phyloP scores from a whole-genome alignment of 352 stramenopile species.

The Saprolegnia diclina region DNA sequence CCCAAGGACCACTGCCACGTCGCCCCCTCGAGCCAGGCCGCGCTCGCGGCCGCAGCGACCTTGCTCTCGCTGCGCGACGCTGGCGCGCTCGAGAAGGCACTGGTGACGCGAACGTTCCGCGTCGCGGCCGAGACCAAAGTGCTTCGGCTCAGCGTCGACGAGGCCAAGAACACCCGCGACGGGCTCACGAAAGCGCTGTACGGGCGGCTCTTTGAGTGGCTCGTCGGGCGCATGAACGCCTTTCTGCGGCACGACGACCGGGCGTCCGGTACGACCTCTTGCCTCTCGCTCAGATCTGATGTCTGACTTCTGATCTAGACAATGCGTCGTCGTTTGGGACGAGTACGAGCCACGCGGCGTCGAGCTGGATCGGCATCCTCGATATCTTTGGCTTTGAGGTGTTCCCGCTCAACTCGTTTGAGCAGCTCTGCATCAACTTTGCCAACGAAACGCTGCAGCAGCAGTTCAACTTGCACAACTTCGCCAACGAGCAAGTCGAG shows the following conservation, averaged over 20 bases:
- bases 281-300: neutral
- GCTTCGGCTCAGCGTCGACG: constrained; percentile 73
- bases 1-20: constrained; percentile 28
- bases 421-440: constrained; percentile 90
- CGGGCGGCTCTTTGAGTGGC: constrained; percentile 86
- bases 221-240: constrained; percentile 83
- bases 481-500: constrained; percentile 81
- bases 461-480: constrained; percentile 86
- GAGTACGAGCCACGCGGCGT: constrained; percentile 36
- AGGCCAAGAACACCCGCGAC: constrained; percentile 79
- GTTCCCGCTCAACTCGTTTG: constrained; percentile 87
- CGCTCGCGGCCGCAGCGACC: constrained; percentile 54
- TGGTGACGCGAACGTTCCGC: constrained; percentile 76
- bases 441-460: constrained; percentile 85
- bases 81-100: constrained; percentile 64
- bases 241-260: constrained; percentile 74
- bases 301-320: constrained; percentile 14
- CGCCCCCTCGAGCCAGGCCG: constrained; percentile 56
- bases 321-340: constrained; percentile 29
- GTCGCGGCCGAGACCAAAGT: constrained; percentile 79
- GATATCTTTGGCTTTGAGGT: constrained; percentile 92
- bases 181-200: constrained; percentile 83
- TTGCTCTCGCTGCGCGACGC: constrained; percentile 45
- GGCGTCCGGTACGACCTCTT: constrained; percentile 26
- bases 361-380: constrained; percentile 78